Conservation (phyloP, 768 basidiomycete genomes). For the Cubamyces lactineus region DNA sequence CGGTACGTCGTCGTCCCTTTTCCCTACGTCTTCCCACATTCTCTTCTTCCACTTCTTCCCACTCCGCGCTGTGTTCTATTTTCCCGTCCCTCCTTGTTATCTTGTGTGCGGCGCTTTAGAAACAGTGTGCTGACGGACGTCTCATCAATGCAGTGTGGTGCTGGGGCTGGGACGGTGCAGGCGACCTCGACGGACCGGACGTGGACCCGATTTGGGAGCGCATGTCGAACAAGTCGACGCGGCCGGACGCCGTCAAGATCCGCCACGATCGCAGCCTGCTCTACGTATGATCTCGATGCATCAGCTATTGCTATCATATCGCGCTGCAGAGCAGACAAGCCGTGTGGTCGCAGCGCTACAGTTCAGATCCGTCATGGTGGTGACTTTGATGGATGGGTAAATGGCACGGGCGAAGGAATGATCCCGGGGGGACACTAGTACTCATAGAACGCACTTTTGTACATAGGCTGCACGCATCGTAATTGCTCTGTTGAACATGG, state of each 20-base stretch:
- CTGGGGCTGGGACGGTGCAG: conserved; percentile 99
- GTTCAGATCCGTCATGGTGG: too few species aligned
- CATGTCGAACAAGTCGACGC: conserved; percentile 68
- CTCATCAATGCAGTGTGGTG: conserved; percentile 78
- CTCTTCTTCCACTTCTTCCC: background rate
- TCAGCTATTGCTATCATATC: background rate
- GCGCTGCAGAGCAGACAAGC: too few species aligned
- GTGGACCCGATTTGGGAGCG: conserved; percentile 97
- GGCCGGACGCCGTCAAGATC: conserved; percentile 62
- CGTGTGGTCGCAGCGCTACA: too few species aligned
- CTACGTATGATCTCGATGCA: conserved; percentile 9
- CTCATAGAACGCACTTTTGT: conserved; percentile 18
- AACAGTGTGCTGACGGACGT: background rate
- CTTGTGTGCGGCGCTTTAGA: too few species aligned
- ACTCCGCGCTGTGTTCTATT: background rate
- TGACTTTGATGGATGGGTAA: background rate
- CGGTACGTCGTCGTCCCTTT: conserved; percentile 56
- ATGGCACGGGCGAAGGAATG: background rate
- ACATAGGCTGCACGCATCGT: conserved; percentile 15
- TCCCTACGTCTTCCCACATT: background rate
- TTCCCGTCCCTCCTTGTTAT: background rate
- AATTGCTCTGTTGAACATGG: conserved; percentile 1
- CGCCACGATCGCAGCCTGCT: conserved; percentile 56
- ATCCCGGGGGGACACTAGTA: background rate
- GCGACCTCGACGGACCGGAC: conserved; percentile 96